Conservation (phyloP, 2,329 filamentous ascomycete species). For the Colletotrichum chrysophilum region DNA sequence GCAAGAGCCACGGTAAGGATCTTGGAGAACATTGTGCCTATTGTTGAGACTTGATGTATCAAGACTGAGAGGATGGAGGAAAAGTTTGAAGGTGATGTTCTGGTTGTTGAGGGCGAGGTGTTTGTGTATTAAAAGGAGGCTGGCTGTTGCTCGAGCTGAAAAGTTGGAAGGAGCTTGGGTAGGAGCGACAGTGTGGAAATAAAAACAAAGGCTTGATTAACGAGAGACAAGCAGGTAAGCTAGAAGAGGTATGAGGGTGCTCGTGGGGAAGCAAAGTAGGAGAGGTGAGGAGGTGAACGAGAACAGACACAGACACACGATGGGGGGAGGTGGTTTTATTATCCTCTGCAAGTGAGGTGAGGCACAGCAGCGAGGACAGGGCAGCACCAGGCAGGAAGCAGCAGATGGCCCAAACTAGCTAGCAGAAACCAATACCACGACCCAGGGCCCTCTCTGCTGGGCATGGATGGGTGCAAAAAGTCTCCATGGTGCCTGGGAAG, state of each 20-base stretch:
- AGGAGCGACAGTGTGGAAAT: constrained; percentile 16
- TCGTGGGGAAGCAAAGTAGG: constrained; percentile 7
- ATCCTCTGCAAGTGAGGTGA: background rate
- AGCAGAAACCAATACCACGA: background rate
- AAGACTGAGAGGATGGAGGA: background rate
- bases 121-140: constrained; percentile 6
- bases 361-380: constrained; percentile 3
- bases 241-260: constrained; percentile 5
- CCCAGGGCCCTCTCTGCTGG: background rate
- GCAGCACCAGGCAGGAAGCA: background rate
- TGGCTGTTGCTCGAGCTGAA: background rate
- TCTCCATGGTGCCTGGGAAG: background rate
- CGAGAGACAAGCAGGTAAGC: constrained; percentile 17
- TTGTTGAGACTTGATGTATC: background rate
- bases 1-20: constrained; percentile 56
- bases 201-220: constrained; percentile 18
- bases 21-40: constrained; percentile 27
- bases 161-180: constrained; percentile 6
- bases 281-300: constrained; percentile 1
- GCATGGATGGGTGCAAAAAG: background rate
- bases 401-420: background rate
- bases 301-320: background rate
- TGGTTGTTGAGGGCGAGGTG: background rate
- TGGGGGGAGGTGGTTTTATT: constrained; percentile 19
- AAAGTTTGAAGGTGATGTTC: background rate